Evolutionary conservation across 441 rosid genomes (phyloP).

Genomic region (Gossypium lobatum): DNA sequence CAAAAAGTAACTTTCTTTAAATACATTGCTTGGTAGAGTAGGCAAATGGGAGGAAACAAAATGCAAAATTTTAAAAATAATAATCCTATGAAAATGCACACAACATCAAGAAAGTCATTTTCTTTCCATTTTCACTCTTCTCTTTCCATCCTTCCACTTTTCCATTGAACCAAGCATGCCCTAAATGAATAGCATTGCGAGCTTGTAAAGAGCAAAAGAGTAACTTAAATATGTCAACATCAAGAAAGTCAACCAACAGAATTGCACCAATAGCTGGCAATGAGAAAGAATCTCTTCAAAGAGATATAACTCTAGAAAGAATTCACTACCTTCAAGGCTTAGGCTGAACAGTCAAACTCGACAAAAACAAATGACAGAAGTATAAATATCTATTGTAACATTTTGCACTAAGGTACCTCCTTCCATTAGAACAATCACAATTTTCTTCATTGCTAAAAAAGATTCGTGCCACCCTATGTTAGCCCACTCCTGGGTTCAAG

Average conservation of each 20-base stretch:
- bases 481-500: neutral
- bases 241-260: neutral
- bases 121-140: neutral
- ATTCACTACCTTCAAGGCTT: neutral
- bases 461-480: neutral
- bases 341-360: neutral
- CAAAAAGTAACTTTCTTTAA: neutral
- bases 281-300: neutral
- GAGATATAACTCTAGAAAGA: neutral
- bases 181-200: neutral
- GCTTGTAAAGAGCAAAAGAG: neutral
- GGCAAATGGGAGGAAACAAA: too few relatives aligned
- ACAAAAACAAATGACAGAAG: neutral
- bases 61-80: too few relatives aligned
- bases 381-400: neutral
- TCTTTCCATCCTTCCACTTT: neutral
- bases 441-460: neutral
- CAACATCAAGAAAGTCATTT: too few relatives aligned
- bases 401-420: slow-evolving; percentile 7
- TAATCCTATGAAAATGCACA: too few relatives aligned
- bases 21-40: neutral
- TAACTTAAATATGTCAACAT: neutral
- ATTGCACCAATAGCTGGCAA: neutral
- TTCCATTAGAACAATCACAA: neutral
- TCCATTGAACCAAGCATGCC: neutral